These are phyloP conservation scores for Ustilago vetiveriae DNA, from an alignment of 1,284 basidiomycete genomes.

Conservation along the genomic window DNA sequence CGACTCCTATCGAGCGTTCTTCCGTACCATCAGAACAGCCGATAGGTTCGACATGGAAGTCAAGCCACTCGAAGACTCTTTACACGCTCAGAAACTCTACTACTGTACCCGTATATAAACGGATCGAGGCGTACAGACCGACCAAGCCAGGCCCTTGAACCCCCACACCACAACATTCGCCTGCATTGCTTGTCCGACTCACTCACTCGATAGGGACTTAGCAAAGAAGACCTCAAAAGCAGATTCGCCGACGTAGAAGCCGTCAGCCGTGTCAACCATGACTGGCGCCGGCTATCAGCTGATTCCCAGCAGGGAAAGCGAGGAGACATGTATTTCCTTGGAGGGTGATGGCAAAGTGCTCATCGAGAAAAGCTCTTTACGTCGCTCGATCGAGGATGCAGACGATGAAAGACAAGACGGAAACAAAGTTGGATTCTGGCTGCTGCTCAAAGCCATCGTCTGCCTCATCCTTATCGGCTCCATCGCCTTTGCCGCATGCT, in stretches of 20 bases:
- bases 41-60: too few relatives aligned
- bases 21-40: too few relatives aligned
- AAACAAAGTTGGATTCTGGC: constrained; percentile 4
- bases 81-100: too few relatives aligned
- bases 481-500: constrained; percentile 16
- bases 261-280: constrained; percentile 16
- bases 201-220: too few relatives aligned
- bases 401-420: neutral
- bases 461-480: constrained; percentile 18
- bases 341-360: constrained; percentile 4
- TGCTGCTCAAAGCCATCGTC: constrained; percentile 22
- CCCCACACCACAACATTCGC: too few relatives aligned
- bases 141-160: too few relatives aligned
- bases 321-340: constrained; percentile 29
- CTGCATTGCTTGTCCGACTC: too few relatives aligned
- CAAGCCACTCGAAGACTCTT: too few relatives aligned
- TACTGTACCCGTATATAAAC: too few relatives aligned
- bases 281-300: constrained; percentile 34
- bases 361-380: constrained; percentile 3
- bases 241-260: constrained; percentile 5
- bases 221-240: too few relatives aligned
- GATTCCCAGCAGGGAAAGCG: constrained; percentile 32
- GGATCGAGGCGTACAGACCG: too few relatives aligned
- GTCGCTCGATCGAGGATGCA: neutral
- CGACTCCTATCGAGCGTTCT: too few relatives aligned